phyloP scores from a whole-genome alignment of 148 eudicot genomes.

The Talinum fruticosum region DNA sequence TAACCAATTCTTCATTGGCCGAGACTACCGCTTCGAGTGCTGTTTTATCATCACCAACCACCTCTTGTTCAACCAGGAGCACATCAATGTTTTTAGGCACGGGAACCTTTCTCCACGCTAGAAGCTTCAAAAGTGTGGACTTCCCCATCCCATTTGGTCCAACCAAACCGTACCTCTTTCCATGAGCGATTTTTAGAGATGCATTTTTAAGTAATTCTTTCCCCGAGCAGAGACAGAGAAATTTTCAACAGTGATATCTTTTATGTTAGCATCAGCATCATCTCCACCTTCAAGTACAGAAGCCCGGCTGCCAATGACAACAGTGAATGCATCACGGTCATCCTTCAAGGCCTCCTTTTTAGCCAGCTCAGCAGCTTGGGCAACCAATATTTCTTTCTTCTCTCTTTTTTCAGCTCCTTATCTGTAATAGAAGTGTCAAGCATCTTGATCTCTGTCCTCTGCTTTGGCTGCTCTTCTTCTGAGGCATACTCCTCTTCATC shows the following conservation, averaged over 20 bases:
- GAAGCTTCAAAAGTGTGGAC: slow-evolving; percentile 65
- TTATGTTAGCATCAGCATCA: slow-evolving; percentile 61
- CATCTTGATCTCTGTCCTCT: slow-evolving; percentile 18
- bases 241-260: slow-evolving; percentile 54
- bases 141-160: slow-evolving; percentile 79
- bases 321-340: slow-evolving; percentile 41
- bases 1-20: slow-evolving; percentile 60
- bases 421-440: slow-evolving; percentile 28
- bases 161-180: slow-evolving; percentile 64
- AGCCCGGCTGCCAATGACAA: slow-evolving; percentile 50
- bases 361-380: slow-evolving; percentile 19
- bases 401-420: slow-evolving; percentile 37
- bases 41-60: slow-evolving; percentile 62
- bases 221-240: slow-evolving; percentile 71
- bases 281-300: slow-evolving; percentile 48
- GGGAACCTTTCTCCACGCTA: slow-evolving; percentile 73
- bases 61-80: slow-evolving; percentile 63
- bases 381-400: slow-evolving; percentile 29
- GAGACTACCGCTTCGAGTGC: slow-evolving; percentile 72
- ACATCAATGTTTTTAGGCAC: slow-evolving; percentile 75
- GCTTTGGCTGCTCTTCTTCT: slow-evolving; percentile 17
- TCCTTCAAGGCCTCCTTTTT: slow-evolving; percentile 17
- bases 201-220: slow-evolving; percentile 65
- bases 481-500: slow-evolving; percentile 29
- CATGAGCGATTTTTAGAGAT: slow-evolving; percentile 58